Conservation (phyloP, 768 basidiomycete species). For the Tricholoma flavovirens region DNA sequence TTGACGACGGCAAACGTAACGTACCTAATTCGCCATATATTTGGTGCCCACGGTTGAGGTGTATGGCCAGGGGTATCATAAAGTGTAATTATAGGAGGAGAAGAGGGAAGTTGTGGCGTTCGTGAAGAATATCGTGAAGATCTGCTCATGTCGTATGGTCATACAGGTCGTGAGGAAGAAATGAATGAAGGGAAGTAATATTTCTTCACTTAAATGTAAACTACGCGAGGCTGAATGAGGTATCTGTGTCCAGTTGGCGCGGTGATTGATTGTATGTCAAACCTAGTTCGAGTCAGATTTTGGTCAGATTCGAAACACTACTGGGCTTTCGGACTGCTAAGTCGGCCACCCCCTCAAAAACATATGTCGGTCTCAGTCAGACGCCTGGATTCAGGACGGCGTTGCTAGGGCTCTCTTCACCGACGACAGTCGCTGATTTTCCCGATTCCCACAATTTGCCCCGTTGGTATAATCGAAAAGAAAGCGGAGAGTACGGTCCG, state of each 20-base stretch:
- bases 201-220: constrained; percentile 2
- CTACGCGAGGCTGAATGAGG: not conserved
- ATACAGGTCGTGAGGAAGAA: not conserved
- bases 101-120: constrained; percentile 8
- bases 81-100: constrained; percentile 48
- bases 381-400: not conserved
- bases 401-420: not conserved
- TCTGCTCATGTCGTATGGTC: not conserved
- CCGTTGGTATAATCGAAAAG: not conserved
- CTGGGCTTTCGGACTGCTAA: not conserved
- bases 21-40: constrained; percentile 68
- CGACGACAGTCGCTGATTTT: not conserved
- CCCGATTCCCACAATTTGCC: not conserved
- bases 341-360: constrained; percentile 1
- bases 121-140: constrained; percentile 16
- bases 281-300: too few species aligned
- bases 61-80: constrained; percentile 61
- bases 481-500: not conserved
- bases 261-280: constrained; percentile 4
- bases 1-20: constrained; percentile 3
- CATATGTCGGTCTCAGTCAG: not conserved
- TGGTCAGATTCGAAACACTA: constrained; percentile 1
- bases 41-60: constrained; percentile 71
- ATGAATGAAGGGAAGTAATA: not conserved
- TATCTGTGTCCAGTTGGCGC: not conserved